Evolutionary conservation across 768 basidiomycete genomes (phyloP).

Genomic region (Hericium rajendrae): DNA sequence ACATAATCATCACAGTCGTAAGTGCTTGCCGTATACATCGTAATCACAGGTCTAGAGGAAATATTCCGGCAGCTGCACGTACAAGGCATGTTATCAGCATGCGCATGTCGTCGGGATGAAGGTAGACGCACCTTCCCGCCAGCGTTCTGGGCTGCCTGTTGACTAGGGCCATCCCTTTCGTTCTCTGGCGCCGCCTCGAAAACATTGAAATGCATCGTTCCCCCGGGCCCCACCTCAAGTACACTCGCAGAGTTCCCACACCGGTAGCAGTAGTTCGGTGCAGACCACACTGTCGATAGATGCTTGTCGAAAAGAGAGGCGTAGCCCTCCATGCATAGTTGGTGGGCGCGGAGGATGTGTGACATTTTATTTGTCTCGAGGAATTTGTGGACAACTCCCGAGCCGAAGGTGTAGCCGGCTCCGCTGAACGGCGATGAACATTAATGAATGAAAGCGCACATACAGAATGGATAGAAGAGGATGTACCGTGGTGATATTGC

Average conservation of each 20-base stretch:
- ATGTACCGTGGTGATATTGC: constrained; percentile 92
- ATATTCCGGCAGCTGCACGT: constrained; percentile 65
- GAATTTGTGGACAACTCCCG: constrained; percentile 96
- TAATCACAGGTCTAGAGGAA: constrained; percentile 36
- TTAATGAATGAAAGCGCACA: constrained; percentile 7
- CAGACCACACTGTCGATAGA: constrained; percentile 96
- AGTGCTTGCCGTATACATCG: no score
- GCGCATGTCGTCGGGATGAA: background rate
- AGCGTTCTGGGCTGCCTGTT: constrained; percentile 65
- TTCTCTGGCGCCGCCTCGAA: constrained; percentile 99
- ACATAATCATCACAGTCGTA: no score
- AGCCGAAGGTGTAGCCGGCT: constrained; percentile 97
- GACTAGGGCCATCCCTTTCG: constrained; percentile 80
- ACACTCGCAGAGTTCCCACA: constrained; percentile 97
- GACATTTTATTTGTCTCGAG: constrained; percentile 93
- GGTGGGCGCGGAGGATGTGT: constrained; percentile 95
- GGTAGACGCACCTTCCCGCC: constrained; percentile 51
- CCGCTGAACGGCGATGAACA: constrained; percentile 45
- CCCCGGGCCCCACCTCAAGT: constrained; percentile 88
- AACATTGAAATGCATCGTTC: constrained; percentile 88
- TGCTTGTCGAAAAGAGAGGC: constrained; percentile 95
- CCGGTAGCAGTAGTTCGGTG: constrained; percentile 97
- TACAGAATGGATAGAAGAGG: constrained; percentile 6
- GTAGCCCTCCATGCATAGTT: constrained; percentile 99
- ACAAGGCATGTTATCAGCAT: constrained; percentile 6